Evolutionary conservation across 352 stramenopile genomes (phyloP).

Genomic region (Halophytophthora batemanensis): DNA sequence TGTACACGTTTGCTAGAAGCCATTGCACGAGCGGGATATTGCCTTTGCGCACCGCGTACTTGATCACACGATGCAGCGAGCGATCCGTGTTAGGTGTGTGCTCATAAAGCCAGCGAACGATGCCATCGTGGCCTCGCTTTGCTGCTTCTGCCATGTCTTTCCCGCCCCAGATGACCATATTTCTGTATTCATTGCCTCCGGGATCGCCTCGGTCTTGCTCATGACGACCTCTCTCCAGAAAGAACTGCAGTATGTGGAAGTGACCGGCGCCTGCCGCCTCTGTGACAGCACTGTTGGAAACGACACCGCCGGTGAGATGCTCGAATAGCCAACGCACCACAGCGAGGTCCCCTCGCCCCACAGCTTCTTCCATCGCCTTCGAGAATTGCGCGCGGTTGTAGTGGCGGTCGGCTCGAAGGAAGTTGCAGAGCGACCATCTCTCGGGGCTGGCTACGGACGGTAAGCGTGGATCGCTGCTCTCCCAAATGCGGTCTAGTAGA

Average conservation of each 20-base stretch:
- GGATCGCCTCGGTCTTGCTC: neutral
- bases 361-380: conserved; percentile 9
- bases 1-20: conserved; percentile 21
- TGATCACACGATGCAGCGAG: conserved; percentile 14
- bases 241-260: conserved; percentile 16
- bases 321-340: conserved; percentile 19
- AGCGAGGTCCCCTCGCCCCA: conserved; percentile 5
- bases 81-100: conserved; percentile 10
- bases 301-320: conserved; percentile 14
- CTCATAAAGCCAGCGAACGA: conserved; percentile 22
- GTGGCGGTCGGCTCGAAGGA: conserved; percentile 12
- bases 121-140: conserved; percentile 14
- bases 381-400: conserved; percentile 18
- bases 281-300: conserved; percentile 8
- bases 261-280: conserved; percentile 8
- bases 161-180: conserved; percentile 15
- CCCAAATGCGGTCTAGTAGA: conserved; percentile 20
- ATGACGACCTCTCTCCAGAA: conserved; percentile 8
- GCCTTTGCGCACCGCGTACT: conserved; percentile 19
- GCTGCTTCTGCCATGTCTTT: conserved; percentile 17
- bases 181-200: conserved; percentile 4
- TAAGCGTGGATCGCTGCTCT: conserved; percentile 9
- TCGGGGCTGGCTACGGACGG: conserved; percentile 3
- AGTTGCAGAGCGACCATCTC: conserved; percentile 15
- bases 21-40: conserved; percentile 23